Evolutionary conservation across 2,329 filamentous ascomycete genomes (phyloP), one percentile per base, ranked within the genome.

Genomic region (Hypomyces perniciosus): DNA sequence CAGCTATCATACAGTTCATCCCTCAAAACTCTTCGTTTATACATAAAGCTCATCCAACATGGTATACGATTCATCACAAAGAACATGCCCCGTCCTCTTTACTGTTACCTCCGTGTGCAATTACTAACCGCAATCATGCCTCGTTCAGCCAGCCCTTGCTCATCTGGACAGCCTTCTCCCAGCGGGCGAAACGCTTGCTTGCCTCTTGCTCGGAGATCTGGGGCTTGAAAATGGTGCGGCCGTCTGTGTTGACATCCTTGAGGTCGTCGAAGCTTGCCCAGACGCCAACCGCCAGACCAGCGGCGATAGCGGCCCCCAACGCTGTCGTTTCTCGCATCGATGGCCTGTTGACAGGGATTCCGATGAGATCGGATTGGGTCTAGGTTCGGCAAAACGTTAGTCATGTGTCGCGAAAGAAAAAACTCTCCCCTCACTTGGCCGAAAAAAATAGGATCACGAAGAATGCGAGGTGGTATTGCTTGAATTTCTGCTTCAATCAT

Each of bases 301-400:
- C 88, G 6, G 88, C 88, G 54, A 92, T 90, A 40, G 88, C 88
- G 30, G 88, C 87, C 31, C 88, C 88, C 4, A 92, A 76, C 1
- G 88, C 85, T 4, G 88, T 93, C 3, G 88, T 91, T 70, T 93
- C 88, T 56, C 86, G 82, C 88, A 93, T 92, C 48, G 80, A 77
- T 4, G 88, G 88, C 37, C 88, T 81, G 65, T 87, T 81, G 55
- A 92, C 84, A 40, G 86, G 85, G 57, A 92, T 90, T 48, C 84
- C 83, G 59, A 89, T 88, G 42, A 92, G 79, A 68, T 92, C 84
- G 57, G 88, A 80, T 76, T 93, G 88, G 5, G 86, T 88, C 79
- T 81, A 55, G 38, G n/a, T 8, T 31, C 27, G 6, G 6, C 28
- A 3, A 26, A 28, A 12, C 6, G 53, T 55, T 37, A 55, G 53